A percentile compares a stretch with the other conserved stretches of the same genome.
phyloP scores from a whole-genome alignment of 805 yeast species.

The Saturnispora gosingensis region DNA sequence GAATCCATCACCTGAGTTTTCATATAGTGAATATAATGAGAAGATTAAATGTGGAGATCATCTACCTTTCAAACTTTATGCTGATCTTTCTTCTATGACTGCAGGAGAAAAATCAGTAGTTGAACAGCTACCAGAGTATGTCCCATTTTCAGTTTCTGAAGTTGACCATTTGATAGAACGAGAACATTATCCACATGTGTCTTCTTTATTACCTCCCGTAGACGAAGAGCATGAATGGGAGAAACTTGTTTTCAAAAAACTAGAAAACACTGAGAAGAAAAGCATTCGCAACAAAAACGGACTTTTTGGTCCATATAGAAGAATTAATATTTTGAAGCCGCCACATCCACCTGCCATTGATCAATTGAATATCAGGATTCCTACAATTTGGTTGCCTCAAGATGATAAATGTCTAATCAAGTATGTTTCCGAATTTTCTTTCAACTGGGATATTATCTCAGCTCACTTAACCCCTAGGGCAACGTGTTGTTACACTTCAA shows the following conservation, averaged over 20 bases:
- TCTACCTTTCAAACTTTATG: constrained; percentile 38
- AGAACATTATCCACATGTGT: constrained; percentile 41
- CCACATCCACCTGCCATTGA: constrained; percentile 85
- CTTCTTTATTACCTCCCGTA: constrained; percentile 53
- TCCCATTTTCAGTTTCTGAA: constrained; percentile 36
- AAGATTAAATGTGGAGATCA: not conserved
- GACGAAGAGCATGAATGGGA: constrained; percentile 57
- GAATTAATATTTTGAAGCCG: constrained; percentile 63
- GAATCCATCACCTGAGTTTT: constrained; percentile 22
- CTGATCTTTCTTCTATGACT: constrained; percentile 34
- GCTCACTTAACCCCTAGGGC: constrained; percentile 64
- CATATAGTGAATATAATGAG: constrained; percentile 23
- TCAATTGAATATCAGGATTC: constrained; percentile 74
- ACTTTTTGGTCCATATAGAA: constrained; percentile 45
- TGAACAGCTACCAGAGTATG: constrained; percentile 37
- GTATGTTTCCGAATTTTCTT: constrained; percentile 76
- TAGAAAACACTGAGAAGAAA: constrained; percentile 32
- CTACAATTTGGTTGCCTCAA: constrained; percentile 93
- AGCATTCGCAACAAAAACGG: constrained; percentile 43
- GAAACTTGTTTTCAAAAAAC: constrained; percentile 44
- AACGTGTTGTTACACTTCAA: constrained; percentile 66
- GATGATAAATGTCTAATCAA: constrained; percentile 78
- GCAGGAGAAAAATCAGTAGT: constrained; percentile 40
- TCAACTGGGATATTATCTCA: constrained; percentile 90
- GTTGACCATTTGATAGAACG: constrained; percentile 23